Percentiles rank a stretch among this genome's conserved stretches.
Conservation (phyloP, 1,139 yeast genomes). For the Suhomyces ambrosiae region DNA sequence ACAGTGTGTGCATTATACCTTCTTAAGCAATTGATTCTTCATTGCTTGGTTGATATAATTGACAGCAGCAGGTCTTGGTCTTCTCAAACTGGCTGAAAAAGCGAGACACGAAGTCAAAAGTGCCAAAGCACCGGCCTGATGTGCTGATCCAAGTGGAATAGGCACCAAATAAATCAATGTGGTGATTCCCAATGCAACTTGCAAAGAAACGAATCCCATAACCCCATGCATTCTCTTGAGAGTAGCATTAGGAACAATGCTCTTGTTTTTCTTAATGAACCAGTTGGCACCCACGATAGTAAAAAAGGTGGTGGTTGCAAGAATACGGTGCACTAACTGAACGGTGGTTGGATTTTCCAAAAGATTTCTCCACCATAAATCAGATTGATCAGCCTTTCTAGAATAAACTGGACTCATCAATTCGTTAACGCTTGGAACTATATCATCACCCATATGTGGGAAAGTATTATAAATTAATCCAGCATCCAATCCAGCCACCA, state of each 20-base stretch:
- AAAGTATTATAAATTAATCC: constrained; percentile 94
- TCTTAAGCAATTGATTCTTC: constrained; percentile 21
- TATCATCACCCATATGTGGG: constrained; percentile 92
- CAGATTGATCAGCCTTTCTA: constrained; percentile 66
- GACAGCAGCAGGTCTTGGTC: constrained; percentile 59
- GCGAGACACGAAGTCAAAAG: constrained; percentile 77
- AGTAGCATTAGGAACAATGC: constrained; percentile 59
- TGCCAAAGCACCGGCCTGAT: constrained; percentile 96
- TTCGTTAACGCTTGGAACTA: constrained; percentile 72
- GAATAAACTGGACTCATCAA: constrained; percentile 76
- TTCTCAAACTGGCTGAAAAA: constrained; percentile 66
- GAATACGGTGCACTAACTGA: constrained; percentile 83
- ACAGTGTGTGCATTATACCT: too few species aligned
- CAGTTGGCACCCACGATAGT: constrained; percentile 68
- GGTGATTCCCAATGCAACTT: constrained; percentile 81
- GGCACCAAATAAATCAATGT: constrained; percentile 91
- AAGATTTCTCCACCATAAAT: constrained; percentile 87
- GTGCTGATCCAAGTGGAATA: constrained; percentile 88
- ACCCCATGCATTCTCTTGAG: constrained; percentile 61
- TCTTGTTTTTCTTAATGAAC: constrained; percentile 57
- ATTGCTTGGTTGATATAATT: constrained; percentile 29
- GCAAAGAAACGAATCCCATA: constrained; percentile 81
- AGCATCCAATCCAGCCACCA: constrained; percentile 98
- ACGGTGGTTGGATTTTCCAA: constrained; percentile 97
- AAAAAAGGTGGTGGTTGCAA: constrained; percentile 81